Base-by-base conservation (phyloP, 352 stramenopile genomes). In the Globisporangium polare region DNA sequence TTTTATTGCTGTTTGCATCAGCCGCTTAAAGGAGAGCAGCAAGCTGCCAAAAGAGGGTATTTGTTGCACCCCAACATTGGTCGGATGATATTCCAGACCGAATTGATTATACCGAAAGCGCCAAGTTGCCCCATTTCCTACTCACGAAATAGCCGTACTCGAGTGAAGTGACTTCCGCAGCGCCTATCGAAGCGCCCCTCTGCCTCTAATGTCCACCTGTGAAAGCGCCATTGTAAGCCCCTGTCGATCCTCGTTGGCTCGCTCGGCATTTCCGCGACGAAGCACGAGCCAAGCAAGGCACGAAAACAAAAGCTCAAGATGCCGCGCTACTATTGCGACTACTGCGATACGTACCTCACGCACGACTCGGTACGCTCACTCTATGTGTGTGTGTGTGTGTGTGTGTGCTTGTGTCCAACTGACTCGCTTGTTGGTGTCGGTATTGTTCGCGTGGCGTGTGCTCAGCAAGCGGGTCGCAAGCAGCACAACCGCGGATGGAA, bases 401-500 rank as follows among this genome's bases (percentile, higher is more conserved):
- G 3, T 7, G 20, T n/a, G 5, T 8, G 17, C 15, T 4, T 45
- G 37, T 45, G 20, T 46, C 5, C 20, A 27, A 27, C 7, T 37
- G 29, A 24, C 42, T 3, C 47, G 57, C 7, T 39, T 51, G 47
- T 58, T 42, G 52, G 15, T 61, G 15, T 60, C 1, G 20, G 3
- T 60, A 17, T 22, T 47, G 18, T 31, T 2, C 39, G 18, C 58
- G 27, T 76, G 33, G 5, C 24, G 20, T n/a, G 9, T 60, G 6
- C 20, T 35, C 68, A 95, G 86, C 86, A 95, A 95, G 86, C 89
- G 24, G 91, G 92, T 29, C 83, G 92, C 3, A 96, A 97, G 67
- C 92, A 98, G 75, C 92, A 98, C 81, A 97, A 96, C 63, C 88
- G 89, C 60, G 90, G 90, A 24, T 98, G 92, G 92, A 98, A 98